phyloP scores from a whole-genome alignment of 352 stramenopile genomes.

The Globisporangium carolinianum region DNA sequence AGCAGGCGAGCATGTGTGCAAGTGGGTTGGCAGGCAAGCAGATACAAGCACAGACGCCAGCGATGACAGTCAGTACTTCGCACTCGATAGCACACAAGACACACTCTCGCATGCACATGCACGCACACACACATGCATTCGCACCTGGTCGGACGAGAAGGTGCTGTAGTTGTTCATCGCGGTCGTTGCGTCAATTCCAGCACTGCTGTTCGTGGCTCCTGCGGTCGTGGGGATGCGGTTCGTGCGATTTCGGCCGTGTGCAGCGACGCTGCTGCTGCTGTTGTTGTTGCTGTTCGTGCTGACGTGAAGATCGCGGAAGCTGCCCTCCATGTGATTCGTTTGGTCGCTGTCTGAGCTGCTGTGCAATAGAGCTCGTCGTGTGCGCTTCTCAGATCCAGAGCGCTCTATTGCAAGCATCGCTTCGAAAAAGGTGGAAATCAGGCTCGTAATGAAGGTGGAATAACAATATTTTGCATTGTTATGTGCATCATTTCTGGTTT shows the following conservation, averaged over 20 bases:
- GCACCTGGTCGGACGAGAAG: constrained; percentile 46
- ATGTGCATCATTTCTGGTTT: too few relatives aligned
- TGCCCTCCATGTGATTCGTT: constrained; percentile 6
- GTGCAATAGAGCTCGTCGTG: too few relatives aligned
- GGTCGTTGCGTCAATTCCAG: constrained; percentile 14
- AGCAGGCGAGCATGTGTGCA: not conserved
- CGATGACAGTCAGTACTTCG: too few relatives aligned
- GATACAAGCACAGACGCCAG: not conserved
- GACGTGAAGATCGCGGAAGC: constrained; percentile 22
- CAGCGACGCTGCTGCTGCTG: not conserved
- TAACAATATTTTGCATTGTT: too few relatives aligned
- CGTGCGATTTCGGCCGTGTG: constrained; percentile 12
- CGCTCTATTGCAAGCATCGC: too few relatives aligned
- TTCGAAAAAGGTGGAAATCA: too few relatives aligned
- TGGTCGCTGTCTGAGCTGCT: too few relatives aligned
- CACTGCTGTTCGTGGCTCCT: not conserved
- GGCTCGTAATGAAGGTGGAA: too few relatives aligned
- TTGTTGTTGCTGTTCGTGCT: constrained; percentile 8
- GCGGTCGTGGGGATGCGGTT: constrained; percentile 14
- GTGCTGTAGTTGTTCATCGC: constrained; percentile 68
- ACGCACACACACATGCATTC: constrained; percentile 3
- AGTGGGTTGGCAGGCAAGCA: not conserved
- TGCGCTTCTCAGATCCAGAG: too few relatives aligned
- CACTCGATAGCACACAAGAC: too few relatives aligned
- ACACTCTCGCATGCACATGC: not conserved